These are phyloP conservation scores for Debaryomyces subglobosus DNA, from an alignment of 1,139 yeast genomes.

Conservation along the genomic window DNA sequence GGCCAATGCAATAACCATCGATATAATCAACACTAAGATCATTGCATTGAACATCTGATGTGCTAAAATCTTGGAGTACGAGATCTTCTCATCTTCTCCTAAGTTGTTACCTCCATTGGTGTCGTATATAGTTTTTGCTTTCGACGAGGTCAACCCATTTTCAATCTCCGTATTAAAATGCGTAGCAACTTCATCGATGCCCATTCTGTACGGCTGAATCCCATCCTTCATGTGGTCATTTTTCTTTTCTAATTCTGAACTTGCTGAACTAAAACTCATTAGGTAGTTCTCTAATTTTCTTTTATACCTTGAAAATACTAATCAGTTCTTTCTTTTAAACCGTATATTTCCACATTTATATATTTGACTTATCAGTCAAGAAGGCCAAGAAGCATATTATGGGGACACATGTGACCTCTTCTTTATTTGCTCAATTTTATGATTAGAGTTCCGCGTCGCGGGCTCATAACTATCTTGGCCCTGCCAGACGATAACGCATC, in stretches of 20 bases:
- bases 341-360: not conserved
- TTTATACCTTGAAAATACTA: not conserved
- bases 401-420: not conserved
- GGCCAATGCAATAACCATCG: conserved; percentile 76
- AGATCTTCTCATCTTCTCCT: conserved; percentile 63
- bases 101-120: conserved; percentile 61
- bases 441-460: not conserved
- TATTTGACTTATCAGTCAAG: conserved; percentile 3
- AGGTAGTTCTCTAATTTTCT: not conserved
- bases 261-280: conserved; percentile 7
- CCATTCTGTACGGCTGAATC: conserved; percentile 35
- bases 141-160: conserved; percentile 50
- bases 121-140: conserved; percentile 29
- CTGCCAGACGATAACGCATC: not conserved
- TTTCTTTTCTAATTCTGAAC: conserved; percentile 13
- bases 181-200: conserved; percentile 36
- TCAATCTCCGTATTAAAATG: conserved; percentile 41
- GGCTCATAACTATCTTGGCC: conserved; percentile 1
- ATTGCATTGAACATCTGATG: conserved; percentile 81
- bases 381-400: conserved; percentile 8
- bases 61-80: conserved; percentile 59
- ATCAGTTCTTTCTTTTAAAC: not conserved
- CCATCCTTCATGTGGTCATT: conserved; percentile 14
- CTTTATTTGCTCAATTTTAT: not conserved
- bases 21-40: conserved; percentile 73